phyloP scores from a whole-genome alignment of 495 filamentous ascomycete genomes.

The Hyaloscypha bicolor region DNA sequence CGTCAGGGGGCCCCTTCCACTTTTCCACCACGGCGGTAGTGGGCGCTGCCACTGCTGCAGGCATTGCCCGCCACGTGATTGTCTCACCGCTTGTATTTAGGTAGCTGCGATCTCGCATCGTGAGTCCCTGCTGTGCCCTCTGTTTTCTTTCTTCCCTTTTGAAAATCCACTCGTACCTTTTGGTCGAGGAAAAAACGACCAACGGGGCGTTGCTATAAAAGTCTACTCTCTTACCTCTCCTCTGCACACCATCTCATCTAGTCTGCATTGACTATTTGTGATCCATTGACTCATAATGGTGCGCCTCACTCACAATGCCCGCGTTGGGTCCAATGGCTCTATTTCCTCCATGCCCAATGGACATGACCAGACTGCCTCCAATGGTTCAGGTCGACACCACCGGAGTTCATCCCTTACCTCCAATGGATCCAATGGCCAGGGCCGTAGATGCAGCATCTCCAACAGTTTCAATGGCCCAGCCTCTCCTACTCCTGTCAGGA shows the following conservation, averaged over 20 bases:
- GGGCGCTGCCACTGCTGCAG: not conserved
- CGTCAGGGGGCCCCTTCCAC: not conserved
- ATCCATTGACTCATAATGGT: not conserved
- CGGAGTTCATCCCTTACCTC: too few species aligned
- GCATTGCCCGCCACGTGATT: not conserved
- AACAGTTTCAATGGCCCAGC: not conserved
- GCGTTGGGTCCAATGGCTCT: not conserved
- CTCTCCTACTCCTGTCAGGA: not conserved
- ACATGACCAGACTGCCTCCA: not conserved
- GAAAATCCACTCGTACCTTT: too few species aligned
- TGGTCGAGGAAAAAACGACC: too few species aligned
- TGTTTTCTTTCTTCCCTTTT: too few species aligned
- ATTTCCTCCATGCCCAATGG: not conserved
- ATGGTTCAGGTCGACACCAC: not conserved
- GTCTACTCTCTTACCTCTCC: too few species aligned
- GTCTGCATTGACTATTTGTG: not conserved
- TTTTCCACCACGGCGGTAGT: not conserved
- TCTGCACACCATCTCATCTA: not conserved
- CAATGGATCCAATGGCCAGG: too few species aligned
- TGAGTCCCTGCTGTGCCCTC: not conserved
- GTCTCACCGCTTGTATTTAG: not conserved
- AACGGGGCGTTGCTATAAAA: too few species aligned
- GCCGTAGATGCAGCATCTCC: too few species aligned
- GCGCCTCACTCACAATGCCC: not conserved
- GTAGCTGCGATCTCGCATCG: not conserved